These are phyloP conservation scores for Zygoascus sp. DNA, from an alignment of 1,139 yeast species.

Conservation along the genomic window DNA sequence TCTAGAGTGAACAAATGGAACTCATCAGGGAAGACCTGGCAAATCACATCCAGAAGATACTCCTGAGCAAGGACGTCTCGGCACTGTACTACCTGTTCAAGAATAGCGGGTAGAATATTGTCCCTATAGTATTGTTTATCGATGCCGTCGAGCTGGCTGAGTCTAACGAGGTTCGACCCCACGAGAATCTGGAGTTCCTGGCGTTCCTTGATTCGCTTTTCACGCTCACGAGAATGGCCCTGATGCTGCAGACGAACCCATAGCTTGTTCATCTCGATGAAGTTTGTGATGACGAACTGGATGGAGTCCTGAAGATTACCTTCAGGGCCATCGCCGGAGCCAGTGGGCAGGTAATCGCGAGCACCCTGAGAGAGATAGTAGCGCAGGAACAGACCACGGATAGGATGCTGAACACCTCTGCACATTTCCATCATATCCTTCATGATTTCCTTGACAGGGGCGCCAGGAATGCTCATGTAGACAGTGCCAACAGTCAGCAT, in stretches of 20 bases:
- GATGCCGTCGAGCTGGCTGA: constrained; percentile 81
- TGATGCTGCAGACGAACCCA: constrained; percentile 97
- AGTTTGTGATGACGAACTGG: constrained; percentile 73
- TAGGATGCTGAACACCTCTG: constrained; percentile 95
- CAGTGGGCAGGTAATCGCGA: constrained; percentile 60
- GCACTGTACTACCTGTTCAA: constrained; percentile 91
- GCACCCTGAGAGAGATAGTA: constrained; percentile 85
- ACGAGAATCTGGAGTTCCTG: constrained; percentile 86
- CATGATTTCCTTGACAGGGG: constrained; percentile 83
- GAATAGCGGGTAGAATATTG: constrained; percentile 67
- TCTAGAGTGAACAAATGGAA: constrained; percentile 78
- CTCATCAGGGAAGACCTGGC: constrained; percentile 92
- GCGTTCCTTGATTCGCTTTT: constrained; percentile 70
- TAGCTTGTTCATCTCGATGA: constrained; percentile 93
- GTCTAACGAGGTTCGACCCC: constrained; percentile 85
- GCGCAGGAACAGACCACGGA: constrained; percentile 77
- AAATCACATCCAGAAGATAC: constrained; percentile 80
- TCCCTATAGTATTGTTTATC: constrained; percentile 58
- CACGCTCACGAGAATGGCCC: constrained; percentile 84
- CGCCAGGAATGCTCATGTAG: constrained; percentile 69
- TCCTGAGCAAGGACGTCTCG: constrained; percentile 89
- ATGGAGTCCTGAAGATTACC: constrained; percentile 61
- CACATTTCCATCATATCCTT: constrained; percentile 98
- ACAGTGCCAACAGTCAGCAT: constrained; percentile 96
- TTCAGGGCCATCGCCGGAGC: constrained; percentile 31